Percentiles rank a stretch among this genome's conserved stretches.
Conservation (phyloP, 495 filamentous ascomycete species). For the Pyronema domesticum region DNA sequence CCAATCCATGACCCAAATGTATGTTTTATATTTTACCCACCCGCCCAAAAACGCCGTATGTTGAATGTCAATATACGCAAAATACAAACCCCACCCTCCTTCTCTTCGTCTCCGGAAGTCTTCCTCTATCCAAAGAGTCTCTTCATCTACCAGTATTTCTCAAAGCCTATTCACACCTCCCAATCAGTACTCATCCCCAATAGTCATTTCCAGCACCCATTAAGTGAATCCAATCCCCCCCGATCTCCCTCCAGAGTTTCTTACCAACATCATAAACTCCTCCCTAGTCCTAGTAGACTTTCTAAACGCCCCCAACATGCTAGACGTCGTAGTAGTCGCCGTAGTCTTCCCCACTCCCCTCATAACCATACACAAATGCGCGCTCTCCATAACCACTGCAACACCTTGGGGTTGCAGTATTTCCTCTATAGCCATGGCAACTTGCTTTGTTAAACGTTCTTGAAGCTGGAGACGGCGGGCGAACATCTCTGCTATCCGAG, state of each 20-base stretch:
- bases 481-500: conserved; percentile 95
- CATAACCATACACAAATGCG: conserved; percentile 91
- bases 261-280: conserved; percentile 46
- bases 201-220: too few species aligned
- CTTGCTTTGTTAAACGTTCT: conserved; percentile 87
- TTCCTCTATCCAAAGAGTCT: too few species aligned
- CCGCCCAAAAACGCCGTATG: too few species aligned
- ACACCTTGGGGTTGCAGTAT: conserved; percentile 87
- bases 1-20: too few species aligned
- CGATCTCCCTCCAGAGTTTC: neutral
- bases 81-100: too few species aligned
- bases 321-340: conserved; percentile 79
- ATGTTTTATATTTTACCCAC: too few species aligned
- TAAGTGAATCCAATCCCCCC: too few species aligned
- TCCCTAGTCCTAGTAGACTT: conserved; percentile 82
- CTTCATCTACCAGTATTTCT: too few species aligned
- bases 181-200: too few species aligned
- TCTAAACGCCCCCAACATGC: conserved; percentile 86
- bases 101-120: too few species aligned
- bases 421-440: conserved; percentile 83
- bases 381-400: conserved; percentile 91
- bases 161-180: too few species aligned
- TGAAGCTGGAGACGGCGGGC: conserved; percentile 86
- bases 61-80: too few species aligned
- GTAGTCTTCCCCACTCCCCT: conserved; percentile 79